Evolutionary conservation across 371 early-diverging fungal species (phyloP).

Genomic region (Furculomyces boomerangus): DNA sequence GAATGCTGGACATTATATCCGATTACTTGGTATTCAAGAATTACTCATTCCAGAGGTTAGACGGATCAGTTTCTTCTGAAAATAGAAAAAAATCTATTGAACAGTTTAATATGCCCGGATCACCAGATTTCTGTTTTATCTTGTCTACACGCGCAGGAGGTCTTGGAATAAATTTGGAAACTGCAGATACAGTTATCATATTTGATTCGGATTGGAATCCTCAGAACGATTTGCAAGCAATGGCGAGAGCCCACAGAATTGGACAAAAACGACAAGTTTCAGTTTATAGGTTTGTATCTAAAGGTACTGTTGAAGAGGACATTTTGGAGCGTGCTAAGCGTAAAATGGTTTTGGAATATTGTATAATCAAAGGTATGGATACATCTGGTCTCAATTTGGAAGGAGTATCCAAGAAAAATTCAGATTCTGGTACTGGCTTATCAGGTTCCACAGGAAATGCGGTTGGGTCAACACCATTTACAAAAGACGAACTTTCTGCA

Average conservation of each 20-base stretch:
- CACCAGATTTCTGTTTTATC: conserved; percentile 92
- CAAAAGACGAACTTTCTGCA: conserved; percentile 70
- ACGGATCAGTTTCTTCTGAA: conserved; percentile 85
- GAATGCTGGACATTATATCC: conserved; percentile 83
- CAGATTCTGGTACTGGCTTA: conserved; percentile 28
- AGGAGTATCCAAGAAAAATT: conserved; percentile 18
- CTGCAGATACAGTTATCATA: conserved; percentile 97
- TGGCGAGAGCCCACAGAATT: conserved; percentile 98
- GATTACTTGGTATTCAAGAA: conserved; percentile 75
- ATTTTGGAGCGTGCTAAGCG: conserved; percentile 94
- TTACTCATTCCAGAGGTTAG: conserved; percentile 86
- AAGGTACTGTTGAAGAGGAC: conserved; percentile 96
- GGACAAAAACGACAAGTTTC: conserved; percentile 97
- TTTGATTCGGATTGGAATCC: conserved; percentile 99
- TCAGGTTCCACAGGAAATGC: conserved; percentile 7
- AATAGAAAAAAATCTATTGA: conserved; percentile 93
- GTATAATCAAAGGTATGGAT: conserved; percentile 95
- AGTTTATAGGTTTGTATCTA: conserved; percentile 95
- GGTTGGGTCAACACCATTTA: conserved; percentile 16
- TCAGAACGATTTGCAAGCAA: conserved; percentile 98
- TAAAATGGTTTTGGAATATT: conserved; percentile 96
- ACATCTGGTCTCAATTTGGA: conserved; percentile 60
- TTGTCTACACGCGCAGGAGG: conserved; percentile 98
- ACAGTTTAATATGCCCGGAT: conserved; percentile 93
- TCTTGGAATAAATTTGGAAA: conserved; percentile 95